A percentile compares a stretch with the other conserved stretches of the same genome.
Conservation (phyloP, 208 protist genomes). For the Trypanosoma platydactyli region DNA sequence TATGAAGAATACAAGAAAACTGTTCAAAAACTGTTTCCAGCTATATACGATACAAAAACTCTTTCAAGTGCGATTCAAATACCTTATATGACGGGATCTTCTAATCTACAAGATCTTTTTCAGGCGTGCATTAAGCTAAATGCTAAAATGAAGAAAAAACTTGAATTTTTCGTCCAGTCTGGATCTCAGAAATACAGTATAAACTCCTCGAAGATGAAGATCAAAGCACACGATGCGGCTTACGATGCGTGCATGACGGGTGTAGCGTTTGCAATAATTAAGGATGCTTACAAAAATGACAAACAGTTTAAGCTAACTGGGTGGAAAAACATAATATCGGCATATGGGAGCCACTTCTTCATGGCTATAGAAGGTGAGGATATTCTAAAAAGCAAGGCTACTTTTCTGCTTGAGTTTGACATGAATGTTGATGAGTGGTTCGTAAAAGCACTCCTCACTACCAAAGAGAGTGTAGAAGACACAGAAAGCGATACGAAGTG, state of each 20-base stretch:
- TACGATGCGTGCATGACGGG: constrained; percentile 86
- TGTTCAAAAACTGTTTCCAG: constrained; percentile 36
- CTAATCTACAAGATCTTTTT: constrained; percentile 46
- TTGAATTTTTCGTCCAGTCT: constrained; percentile 35
- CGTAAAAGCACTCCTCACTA: neutral
- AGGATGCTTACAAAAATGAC: constrained; percentile 23
- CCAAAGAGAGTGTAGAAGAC: neutral
- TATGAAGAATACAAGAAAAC: constrained; percentile 58
- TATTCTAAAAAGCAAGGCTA: constrained; percentile 15
- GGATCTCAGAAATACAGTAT: constrained; percentile 65
- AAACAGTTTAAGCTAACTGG: constrained; percentile 3
- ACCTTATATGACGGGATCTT: constrained; percentile 23
- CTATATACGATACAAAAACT: constrained; percentile 77
- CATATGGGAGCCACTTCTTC: constrained; percentile 45
- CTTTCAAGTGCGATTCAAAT: constrained; percentile 29
- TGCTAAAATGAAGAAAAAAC: neutral
- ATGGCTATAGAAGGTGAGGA: constrained; percentile 28
- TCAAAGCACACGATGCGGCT: constrained; percentile 62
- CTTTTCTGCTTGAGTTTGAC: constrained; percentile 24
- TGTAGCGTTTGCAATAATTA: constrained; percentile 40
- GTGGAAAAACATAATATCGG: constrained; percentile 56
- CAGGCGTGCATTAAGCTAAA: constrained; percentile 32
- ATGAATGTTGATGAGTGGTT: constrained; percentile 14
- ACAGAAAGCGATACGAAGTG: neutral
- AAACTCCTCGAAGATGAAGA: constrained; percentile 12